These are phyloP conservation scores for Fusarium sp. DNA, from an alignment of 2,329 filamentous ascomycete species.

Conservation along the genomic window DNA sequence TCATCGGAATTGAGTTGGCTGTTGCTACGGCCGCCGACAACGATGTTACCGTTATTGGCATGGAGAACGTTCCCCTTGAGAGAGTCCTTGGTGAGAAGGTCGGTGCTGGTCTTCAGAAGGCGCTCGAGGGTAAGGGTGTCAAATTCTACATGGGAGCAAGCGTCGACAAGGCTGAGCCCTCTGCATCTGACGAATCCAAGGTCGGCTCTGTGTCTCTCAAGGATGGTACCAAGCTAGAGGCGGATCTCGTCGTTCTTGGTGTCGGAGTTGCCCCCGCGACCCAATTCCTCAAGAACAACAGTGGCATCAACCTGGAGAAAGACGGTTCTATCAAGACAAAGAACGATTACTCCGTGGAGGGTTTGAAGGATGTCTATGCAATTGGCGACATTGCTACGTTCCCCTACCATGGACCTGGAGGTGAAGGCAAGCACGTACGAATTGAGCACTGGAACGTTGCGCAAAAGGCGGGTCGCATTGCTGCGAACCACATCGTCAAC, in stretches of 20 bases:
- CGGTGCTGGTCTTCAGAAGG: slow-evolving; percentile 82
- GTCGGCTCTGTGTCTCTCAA: slow-evolving; percentile 87
- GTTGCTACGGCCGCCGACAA: slow-evolving; percentile 86
- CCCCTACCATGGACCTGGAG: slow-evolving; percentile 91
- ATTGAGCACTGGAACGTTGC: slow-evolving; percentile 99
- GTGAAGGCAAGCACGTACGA: slow-evolving; percentile 77
- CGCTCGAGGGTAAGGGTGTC: slow-evolving; percentile 86
- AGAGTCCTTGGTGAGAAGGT: slow-evolving; percentile 86
- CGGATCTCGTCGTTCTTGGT: slow-evolving; percentile 91
- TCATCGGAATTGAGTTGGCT: slow-evolving; percentile 98
- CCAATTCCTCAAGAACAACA: slow-evolving; percentile 81
- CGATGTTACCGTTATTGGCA: slow-evolving; percentile 86
- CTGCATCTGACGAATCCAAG: slow-evolving; percentile 72
- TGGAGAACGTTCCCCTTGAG: slow-evolving; percentile 88
- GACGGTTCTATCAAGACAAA: slow-evolving; percentile 91
- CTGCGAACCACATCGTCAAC: slow-evolving; percentile 81
- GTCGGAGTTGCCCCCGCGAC: slow-evolving; percentile 91
- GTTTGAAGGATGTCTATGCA: slow-evolving; percentile 87
- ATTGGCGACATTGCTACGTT: slow-evolving; percentile 96
- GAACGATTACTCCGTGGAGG: slow-evolving; percentile 81
- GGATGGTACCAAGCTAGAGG: slow-evolving; percentile 85
- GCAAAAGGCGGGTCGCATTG: slow-evolving; percentile 88
- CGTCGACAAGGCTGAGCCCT: slow-evolving; percentile 86
- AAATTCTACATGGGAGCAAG: slow-evolving; percentile 86
- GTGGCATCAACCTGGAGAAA: slow-evolving; percentile 76